Percentiles rank a stretch among this genome's conserved stretches.
phyloP scores from a whole-genome alignment of 306 rosid genomes.

The Casuarina cunninghamiana region DNA sequence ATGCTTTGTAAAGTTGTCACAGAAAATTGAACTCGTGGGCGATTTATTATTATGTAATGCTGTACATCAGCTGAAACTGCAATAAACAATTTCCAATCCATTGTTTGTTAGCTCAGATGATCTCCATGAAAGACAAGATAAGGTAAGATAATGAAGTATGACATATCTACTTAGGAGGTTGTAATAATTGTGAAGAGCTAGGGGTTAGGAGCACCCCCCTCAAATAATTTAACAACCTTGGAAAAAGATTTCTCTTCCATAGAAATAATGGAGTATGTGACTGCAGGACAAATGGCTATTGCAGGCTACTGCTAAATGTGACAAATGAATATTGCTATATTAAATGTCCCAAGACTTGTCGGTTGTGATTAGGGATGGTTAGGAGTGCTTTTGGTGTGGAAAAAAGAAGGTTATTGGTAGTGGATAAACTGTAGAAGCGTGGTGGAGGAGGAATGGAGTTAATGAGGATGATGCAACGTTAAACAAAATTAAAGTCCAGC shows the following conservation, averaged over 20 bases:
- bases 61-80: background rate
- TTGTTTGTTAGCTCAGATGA: constrained; percentile 20
- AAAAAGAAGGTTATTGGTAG: constrained; percentile 34
- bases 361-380: constrained; percentile 41
- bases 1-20: constrained; percentile 39
- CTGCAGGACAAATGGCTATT: no score
- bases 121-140: constrained; percentile 5
- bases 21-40: constrained; percentile 11
- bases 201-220: background rate
- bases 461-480: constrained; percentile 25
- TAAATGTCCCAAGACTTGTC: constrained; percentile 11
- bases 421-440: constrained; percentile 45
- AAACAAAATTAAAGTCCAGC: constrained; percentile 20
- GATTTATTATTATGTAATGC: background rate
- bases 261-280: background rate
- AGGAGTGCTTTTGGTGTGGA: constrained; percentile 34
- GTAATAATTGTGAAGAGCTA: background rate
- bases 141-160: background rate
- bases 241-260: background rate
- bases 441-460: constrained; percentile 30
- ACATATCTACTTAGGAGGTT: background rate
- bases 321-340: background rate
- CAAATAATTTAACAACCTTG: background rate
- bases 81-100: constrained; percentile 7
- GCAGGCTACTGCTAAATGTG: no score